Percentiles rank a stretch among this genome's conserved stretches.
These are phyloP conservation scores for Pinus taeda DNA, from an alignment of 75 land plant genomes.

Conservation along the genomic window DNA sequence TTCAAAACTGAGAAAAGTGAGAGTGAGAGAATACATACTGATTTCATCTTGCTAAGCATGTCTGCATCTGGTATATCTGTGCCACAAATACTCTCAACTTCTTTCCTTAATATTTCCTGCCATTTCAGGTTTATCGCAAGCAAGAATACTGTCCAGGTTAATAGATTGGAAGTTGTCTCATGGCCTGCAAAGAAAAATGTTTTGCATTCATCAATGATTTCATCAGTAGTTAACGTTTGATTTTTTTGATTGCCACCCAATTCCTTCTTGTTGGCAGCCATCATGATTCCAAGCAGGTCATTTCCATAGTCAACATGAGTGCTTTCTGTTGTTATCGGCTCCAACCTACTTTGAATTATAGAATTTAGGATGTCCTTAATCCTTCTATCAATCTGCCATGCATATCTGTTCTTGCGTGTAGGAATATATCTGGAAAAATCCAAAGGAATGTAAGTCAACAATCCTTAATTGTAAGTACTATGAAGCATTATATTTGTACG, in stretches of 20 bases:
- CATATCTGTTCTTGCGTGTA: constrained; percentile 34
- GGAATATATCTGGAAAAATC: constrained; percentile 41
- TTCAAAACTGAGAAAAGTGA: too few relatives aligned
- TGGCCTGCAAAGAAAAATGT: constrained; percentile 70
- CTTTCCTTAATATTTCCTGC: constrained; percentile 22
- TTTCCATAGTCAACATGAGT: constrained; percentile 11
- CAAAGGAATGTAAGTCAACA: too few relatives aligned
- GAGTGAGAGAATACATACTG: constrained; percentile 13
- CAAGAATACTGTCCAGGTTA: constrained; percentile 44
- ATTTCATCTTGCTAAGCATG: constrained; percentile 17
- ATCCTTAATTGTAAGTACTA: too few relatives aligned
- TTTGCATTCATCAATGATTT: constrained; percentile 68
- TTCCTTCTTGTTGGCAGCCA: constrained; percentile 17
- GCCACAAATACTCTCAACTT: constrained; percentile 21
- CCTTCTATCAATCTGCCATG: constrained; percentile 43
- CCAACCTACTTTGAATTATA: constrained; percentile 27
- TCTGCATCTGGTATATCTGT: constrained; percentile 14
- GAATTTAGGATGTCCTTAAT: constrained; percentile 24
- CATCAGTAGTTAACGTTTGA: constrained; percentile 27
- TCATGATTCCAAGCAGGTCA: constrained; percentile 42
- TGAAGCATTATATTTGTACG: too few relatives aligned
- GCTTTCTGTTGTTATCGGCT: constrained; percentile 10
- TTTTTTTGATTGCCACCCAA: constrained; percentile 13
- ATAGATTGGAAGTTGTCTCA: constrained; percentile 43
- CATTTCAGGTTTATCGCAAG: constrained; percentile 20